Conservation (phyloP, 2,329 filamentous ascomycete species). For the Phyllosticta paracitricarpa region DNA sequence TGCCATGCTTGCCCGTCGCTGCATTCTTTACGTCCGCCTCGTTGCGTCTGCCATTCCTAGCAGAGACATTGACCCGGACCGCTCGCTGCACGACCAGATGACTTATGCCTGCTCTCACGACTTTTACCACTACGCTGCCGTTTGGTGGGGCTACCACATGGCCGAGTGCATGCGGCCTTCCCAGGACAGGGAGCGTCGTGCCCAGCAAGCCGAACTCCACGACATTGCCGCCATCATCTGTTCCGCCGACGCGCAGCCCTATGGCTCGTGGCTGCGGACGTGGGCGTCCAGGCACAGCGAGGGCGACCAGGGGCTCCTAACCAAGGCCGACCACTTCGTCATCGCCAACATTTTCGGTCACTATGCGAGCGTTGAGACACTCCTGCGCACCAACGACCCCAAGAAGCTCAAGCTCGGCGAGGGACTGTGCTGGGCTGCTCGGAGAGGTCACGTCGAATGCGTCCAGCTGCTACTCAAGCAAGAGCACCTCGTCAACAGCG, state of each 20-base stretch:
- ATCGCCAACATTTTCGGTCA: not conserved
- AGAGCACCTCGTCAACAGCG: not conserved
- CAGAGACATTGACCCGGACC: not conserved
- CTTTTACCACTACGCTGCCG: not conserved
- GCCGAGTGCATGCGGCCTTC: not conserved
- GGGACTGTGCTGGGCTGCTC: not conserved
- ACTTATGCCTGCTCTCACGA: not conserved
- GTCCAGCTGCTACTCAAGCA: not conserved
- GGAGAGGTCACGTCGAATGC: not conserved
- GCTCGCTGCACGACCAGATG: not conserved
- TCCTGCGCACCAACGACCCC: not conserved
- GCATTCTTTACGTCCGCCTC: not conserved
- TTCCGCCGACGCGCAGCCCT: not conserved
- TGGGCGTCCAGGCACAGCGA: not conserved
- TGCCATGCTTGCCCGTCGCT: not conserved
- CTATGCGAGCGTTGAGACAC: not conserved
- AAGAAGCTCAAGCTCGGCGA: not conserved
- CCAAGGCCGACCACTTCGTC: not conserved
- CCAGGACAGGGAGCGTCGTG: not conserved
- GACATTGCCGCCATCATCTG: not conserved
- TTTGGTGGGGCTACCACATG: not conserved
- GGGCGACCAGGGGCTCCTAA: not conserved
- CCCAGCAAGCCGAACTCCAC: not conserved
- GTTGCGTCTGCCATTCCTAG: not conserved
- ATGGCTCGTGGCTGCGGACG: not conserved